Base-by-base conservation (phyloP, 306 rosid species). In the Chamaecrista fasciculata region DNA sequence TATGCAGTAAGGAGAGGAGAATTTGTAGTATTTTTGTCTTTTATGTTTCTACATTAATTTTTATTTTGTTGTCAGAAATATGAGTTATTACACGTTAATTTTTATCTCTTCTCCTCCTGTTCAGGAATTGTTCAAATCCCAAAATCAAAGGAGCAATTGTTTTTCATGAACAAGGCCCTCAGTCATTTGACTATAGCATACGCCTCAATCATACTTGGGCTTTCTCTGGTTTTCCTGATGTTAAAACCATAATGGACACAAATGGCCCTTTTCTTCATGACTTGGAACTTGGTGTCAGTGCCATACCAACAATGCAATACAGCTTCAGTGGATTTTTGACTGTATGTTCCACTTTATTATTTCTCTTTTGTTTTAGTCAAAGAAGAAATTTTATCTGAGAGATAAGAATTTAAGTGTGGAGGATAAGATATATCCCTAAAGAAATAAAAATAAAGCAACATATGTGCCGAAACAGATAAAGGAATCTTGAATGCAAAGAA, bases 171-270 rank as follows among this genome's bases (percentile, higher is more conserved):
- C 98, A 93, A 74, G 98, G 98, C 58, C 97, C 97, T 55, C 81
- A 83, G 53, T 29, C 72, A 40, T 93, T 86, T 79, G 97, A 93
- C 72, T 93, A 93, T 80, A 90, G 98, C 79, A 90, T 90, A 73
- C 96, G 97, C 61, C 98, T 93, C 70, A 90, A 90, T 79, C 98
- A 93, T 76, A 83, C 98, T 4, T 93, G 98, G 98, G 98, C 98
- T 79, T 86, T 93, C 90, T 86, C 96, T 0, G 98, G 98, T 79
- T 93, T 93, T 81, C 98, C 97, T 40, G 85, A 93, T 78, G 90
- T 90, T 72, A 90, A 76, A 71, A 75, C 96, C 68, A 93, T 93
- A 82, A 93, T 93, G 98, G 98, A 93, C 62, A 85, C 86, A 34
- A 93, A 85, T 82, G 98, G 98, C 42, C 94, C 98, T 64, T 93